Percentiles rank a stretch among this genome's conserved stretches.
Conservation (phyloP, 768 basidiomycete species). For the Phaeotremella skinneri region DNA sequence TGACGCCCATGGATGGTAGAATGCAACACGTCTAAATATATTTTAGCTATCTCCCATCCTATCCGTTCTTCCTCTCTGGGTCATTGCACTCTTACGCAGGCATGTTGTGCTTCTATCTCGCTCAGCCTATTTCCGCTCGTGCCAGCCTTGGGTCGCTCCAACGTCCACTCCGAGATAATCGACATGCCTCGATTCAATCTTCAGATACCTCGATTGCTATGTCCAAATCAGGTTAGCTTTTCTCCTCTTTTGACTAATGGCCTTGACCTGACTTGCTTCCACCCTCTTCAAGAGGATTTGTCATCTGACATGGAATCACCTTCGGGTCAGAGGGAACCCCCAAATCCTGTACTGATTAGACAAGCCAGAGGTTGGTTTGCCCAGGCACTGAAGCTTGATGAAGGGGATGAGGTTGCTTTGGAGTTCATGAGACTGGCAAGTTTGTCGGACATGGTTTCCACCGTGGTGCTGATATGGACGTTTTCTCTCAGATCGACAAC, state of each 20-base stretch:
- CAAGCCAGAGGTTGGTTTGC: constrained; percentile 35
- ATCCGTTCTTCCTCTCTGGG: constrained; percentile 80
- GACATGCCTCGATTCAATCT: background rate
- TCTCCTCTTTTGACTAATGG: background rate
- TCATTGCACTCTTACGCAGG: constrained; percentile 80
- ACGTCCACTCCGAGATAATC: background rate
- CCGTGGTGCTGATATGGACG: background rate
- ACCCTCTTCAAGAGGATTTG: background rate
- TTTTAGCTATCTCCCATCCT: constrained; percentile 71
- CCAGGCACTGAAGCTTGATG: constrained; percentile 32
- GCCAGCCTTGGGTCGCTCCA: background rate
- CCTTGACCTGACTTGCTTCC: background rate
- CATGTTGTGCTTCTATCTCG: constrained; percentile 60
- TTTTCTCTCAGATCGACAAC: constrained; percentile 22
- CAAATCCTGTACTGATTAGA: constrained; percentile 26
- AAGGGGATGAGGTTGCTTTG: constrained; percentile 24
- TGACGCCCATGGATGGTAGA: background rate
- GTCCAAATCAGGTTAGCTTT: background rate
- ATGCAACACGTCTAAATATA: constrained; percentile 12
- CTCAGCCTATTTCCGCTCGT: constrained; percentile 38
- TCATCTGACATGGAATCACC: background rate
- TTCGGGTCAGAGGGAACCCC: constrained; percentile 2
- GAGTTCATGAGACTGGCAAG: constrained; percentile 36
- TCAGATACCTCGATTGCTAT: background rate
- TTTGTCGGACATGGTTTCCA: background rate